phyloP scores from a whole-genome alignment of 1,284 basidiomycete genomes.

The Coriolopsis trogii region DNA sequence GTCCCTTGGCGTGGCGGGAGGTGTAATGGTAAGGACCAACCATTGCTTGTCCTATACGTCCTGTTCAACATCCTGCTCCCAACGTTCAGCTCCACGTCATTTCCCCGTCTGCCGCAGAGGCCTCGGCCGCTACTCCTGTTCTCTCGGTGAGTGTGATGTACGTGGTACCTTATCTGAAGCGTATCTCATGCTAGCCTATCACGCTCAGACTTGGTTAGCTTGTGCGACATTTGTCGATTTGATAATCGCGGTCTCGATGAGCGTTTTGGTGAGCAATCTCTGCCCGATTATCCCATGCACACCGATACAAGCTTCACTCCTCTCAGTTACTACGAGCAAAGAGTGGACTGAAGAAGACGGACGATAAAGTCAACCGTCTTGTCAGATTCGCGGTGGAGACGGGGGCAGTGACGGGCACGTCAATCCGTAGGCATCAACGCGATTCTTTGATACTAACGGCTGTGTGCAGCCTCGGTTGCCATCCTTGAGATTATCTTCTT shows the following conservation, averaged over 20 bases:
- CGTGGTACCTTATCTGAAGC: background rate
- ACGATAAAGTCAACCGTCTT: conserved; percentile 4
- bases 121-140: background rate
- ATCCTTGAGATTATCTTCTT: conserved; percentile 2
- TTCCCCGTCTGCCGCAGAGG: background rate
- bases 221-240: conserved; percentile 16
- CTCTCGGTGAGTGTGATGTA: background rate
- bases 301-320: background rate
- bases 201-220: conserved; percentile 13
- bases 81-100: background rate
- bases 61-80: too few species aligned
- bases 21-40: too few species aligned
- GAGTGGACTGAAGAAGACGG: background rate
- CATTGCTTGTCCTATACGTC: too few species aligned
- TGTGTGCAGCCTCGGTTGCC: background rate
- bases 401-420: conserved; percentile 4
- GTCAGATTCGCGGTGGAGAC: conserved; percentile 12
- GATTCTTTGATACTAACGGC: background rate
- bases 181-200: too few species aligned
- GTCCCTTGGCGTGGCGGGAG: too few species aligned
- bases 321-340: conserved; percentile 5
- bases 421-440: background rate
- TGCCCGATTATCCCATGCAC: background rate
- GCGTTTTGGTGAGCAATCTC: conserved; percentile 5
- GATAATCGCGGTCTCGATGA: conserved; percentile 21